Evolutionary conservation across 2,329 filamentous ascomycete genomes (phyloP).

Genomic region (Fusarium heterosporum): DNA sequence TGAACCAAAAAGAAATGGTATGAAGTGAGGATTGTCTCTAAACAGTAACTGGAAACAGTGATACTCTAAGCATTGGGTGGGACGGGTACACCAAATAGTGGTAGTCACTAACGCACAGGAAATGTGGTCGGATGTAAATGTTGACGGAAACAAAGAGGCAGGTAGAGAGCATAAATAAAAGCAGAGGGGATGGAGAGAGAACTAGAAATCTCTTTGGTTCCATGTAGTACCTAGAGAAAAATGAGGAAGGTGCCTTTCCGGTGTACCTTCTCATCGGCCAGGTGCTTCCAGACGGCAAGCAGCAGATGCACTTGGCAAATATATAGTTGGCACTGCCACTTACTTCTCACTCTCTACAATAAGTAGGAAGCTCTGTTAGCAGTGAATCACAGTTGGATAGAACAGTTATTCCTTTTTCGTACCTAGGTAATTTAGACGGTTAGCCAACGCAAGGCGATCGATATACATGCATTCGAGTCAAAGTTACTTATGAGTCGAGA

Average conservation of each 20-base stretch:
- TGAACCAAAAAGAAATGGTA: neutral
- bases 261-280: conserved; percentile 18
- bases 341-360: neutral
- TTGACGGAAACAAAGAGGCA: neutral
- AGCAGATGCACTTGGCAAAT: neutral
- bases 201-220: neutral
- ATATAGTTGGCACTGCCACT: neutral
- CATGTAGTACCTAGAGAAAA: neutral
- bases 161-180: neutral
- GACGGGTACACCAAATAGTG: neutral
- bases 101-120: too few relatives aligned
- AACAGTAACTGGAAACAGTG: neutral
- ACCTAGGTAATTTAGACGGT: too few relatives aligned
- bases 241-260: conserved; percentile 1
- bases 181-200: neutral
- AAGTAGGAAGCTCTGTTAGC: neutral
- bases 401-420: too few relatives aligned
- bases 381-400: conserved; percentile 10
- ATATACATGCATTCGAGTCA: too few relatives aligned
- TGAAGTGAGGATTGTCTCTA: neutral
- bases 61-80: neutral
- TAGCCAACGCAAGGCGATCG: too few relatives aligned
- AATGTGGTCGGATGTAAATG: neutral
- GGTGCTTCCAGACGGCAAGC: conserved; percentile 11
- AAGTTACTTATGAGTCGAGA: too few relatives aligned